These are phyloP conservation scores for Sequoiadendron giganteum DNA, from an alignment of 75 land plant species.

Conservation along the genomic window DNA sequence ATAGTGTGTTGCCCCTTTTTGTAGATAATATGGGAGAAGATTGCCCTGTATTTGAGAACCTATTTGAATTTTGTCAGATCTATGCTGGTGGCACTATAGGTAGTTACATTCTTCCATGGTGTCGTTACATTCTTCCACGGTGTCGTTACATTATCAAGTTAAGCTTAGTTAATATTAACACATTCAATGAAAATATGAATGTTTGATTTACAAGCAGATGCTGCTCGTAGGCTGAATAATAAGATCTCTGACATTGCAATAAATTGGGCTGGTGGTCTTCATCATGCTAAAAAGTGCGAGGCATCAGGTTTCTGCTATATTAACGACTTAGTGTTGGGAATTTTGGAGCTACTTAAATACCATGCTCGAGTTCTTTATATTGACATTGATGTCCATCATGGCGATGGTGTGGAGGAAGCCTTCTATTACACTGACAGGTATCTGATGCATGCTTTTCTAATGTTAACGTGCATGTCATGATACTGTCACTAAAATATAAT, in stretches of 20 bases:
- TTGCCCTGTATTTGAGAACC: constrained; percentile 96
- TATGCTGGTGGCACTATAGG: constrained; percentile 99
- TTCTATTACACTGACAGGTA: constrained; percentile 98
- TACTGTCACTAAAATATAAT: neutral
- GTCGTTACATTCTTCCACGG: neutral
- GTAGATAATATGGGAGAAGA: constrained; percentile 99
- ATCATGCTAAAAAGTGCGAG: constrained; percentile 97
- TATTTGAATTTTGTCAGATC: constrained; percentile 98
- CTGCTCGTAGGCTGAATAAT: constrained; percentile 88
- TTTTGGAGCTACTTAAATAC: constrained; percentile 88
- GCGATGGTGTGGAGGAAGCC: constrained; percentile 99
- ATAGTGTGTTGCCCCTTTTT: constrained; percentile 2
- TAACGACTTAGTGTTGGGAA: constrained; percentile 96
- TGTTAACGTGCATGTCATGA: neutral
- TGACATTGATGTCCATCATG: constrained; percentile 99
- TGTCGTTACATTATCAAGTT: neutral
- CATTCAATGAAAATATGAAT: neutral
- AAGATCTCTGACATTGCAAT: constrained; percentile 95
- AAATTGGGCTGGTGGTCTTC: constrained; percentile 99
- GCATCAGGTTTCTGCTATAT: constrained; percentile 99
- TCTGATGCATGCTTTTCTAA: neutral
- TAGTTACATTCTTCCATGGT: constrained; percentile 18
- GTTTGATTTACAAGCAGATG: constrained; percentile 58
- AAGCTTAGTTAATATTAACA: neutral
- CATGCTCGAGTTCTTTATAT: constrained; percentile 97